Base-by-base conservation (phyloP, 306 rosid species). In the Medicago ruthenica region DNA sequence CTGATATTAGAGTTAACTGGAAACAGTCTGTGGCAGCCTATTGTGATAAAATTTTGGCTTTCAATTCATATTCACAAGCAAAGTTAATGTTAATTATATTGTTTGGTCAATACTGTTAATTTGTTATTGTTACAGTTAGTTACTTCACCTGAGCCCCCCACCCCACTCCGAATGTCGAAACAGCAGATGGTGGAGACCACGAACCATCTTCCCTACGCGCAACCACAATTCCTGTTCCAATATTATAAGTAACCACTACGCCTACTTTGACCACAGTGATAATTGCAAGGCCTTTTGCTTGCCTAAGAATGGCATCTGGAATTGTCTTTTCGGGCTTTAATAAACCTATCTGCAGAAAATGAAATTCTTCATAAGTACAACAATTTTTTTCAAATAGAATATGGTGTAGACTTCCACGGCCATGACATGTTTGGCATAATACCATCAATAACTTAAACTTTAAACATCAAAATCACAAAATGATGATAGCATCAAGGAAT, bases 101-200 rank as follows among this genome's bases (percentile, higher is more conserved):
- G 63, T 27, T 27, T 47, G 45, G 37, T 22, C 41, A 42, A 70
- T 42, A 68, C 41, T 36, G 12, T 41, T 42, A 20, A 48, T 68
- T 45, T 45, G 8, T 71, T 15, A 42, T 22, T 45, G 8, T 67
- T 15, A 42, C 20, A 76, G 73, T 18, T 66, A 62, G 81, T 72
- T 24, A 76, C 42, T 76, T 76, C 76, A 95, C 99, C 97, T 96
- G 99, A 73, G 96, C 89, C 34, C 99, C 99, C 99, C 99, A 96
- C 15, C 99, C 99, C 50, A 79, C 50, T 80, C 99, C 99, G 58
- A 88, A 85, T 39, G 99, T 86, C 31, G 96, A 92, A 75, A 90
- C 83, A 71, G 99, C 96, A 70, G 99, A 96, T 70, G 99, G 97
- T 13, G 99, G 91, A 78, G 99, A 96, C 99, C 99, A 92, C 21